Evolutionary conservation across 202 grass and related monocot genomes (phyloP).

Genomic region (Eragrostis tef): DNA sequence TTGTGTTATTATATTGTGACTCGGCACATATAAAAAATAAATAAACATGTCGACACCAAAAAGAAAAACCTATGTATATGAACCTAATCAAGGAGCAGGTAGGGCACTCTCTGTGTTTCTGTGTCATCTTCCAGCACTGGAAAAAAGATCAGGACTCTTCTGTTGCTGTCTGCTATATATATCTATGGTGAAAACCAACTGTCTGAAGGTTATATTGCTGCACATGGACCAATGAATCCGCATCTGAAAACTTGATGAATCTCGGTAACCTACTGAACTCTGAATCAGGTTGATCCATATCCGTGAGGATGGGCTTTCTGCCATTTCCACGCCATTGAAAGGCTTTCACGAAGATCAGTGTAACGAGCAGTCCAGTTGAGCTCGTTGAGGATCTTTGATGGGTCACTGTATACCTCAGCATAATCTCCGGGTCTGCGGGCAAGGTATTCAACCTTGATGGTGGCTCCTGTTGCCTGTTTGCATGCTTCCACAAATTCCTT

Average conservation of each 20-base stretch:
- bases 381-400: constrained; percentile 59
- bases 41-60: constrained; percentile 28
- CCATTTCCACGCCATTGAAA: constrained; percentile 73
- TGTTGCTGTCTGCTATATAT: constrained; percentile 27
- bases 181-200: constrained; percentile 37
- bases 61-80: constrained; percentile 46
- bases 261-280: constrained; percentile 15
- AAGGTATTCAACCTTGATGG: constrained; percentile 60
- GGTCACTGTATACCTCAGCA: constrained; percentile 75
- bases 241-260: neutral
- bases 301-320: constrained; percentile 69
- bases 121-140: constrained; percentile 35
- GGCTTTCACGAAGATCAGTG: constrained; percentile 69
- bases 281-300: constrained; percentile 55
- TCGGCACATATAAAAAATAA: constrained; percentile 29
- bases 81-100: constrained; percentile 44
- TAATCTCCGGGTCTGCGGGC: constrained; percentile 64
- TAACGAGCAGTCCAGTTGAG: constrained; percentile 72
- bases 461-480: constrained; percentile 62
- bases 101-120: constrained; percentile 12
- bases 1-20: constrained; percentile 48
- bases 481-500: constrained; percentile 75
- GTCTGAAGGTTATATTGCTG: constrained; percentile 42
- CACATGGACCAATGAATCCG: constrained; percentile 38
- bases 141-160: constrained; percentile 27